Evolutionary conservation across 2,329 filamentous ascomycete genomes (phyloP).

Genomic region (Trichoderma sp.): DNA sequence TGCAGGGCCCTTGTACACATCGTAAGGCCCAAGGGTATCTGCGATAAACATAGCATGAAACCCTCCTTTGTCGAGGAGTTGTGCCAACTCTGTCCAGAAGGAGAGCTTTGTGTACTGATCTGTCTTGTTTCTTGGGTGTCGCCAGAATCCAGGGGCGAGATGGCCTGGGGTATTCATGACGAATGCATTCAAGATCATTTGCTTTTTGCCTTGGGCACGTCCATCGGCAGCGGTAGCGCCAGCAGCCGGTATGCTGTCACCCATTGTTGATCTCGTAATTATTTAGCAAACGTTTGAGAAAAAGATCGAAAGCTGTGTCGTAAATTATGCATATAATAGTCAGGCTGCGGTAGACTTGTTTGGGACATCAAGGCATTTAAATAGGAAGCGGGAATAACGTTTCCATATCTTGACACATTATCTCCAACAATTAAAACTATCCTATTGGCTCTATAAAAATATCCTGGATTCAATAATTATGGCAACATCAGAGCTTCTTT

Average conservation of each 20-base stretch:
- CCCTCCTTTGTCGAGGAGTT: conserved; percentile 57
- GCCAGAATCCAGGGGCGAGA: conserved; percentile 15
- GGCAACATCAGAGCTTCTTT: not conserved
- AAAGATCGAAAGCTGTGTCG: not conserved
- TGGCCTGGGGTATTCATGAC: conserved; percentile 16
- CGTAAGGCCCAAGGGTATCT: conserved; percentile 62
- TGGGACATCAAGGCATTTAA: not conserved
- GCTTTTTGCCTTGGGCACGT: conserved; percentile 4
- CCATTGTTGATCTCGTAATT: not conserved
- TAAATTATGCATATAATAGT: not conserved
- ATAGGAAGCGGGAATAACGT: not conserved
- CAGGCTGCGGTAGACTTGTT: not conserved
- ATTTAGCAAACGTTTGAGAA: not conserved
- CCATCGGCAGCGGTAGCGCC: not conserved
- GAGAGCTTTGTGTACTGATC: conserved; percentile 57
- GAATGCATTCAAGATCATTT: conserved; percentile 17
- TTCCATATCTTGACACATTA: not conserved
- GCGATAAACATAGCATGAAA: conserved; percentile 65
- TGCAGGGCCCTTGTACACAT: conserved; percentile 57
- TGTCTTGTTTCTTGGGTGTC: conserved; percentile 38
- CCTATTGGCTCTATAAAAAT: not conserved
- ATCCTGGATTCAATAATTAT: not conserved
- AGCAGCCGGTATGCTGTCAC: not conserved
- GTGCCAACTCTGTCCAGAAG: conserved; percentile 62
- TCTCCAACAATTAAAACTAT: not conserved